Conservation (phyloP, 495 filamentous ascomycete genomes). For the Podospora fimiseda region DNA sequence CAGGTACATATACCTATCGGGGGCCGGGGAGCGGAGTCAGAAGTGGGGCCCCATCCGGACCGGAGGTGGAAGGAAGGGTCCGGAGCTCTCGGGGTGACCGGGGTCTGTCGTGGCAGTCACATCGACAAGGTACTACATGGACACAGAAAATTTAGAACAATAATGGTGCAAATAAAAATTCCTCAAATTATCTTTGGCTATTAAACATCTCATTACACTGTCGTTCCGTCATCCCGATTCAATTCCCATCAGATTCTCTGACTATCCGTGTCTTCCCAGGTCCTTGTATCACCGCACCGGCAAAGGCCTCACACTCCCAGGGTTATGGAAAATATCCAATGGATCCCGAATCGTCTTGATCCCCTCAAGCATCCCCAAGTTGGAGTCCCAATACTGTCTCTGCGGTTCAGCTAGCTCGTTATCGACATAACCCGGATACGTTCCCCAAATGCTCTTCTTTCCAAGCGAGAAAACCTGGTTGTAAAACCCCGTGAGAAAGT, state of each 20-base stretch:
- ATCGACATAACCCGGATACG: constrained; percentile 72
- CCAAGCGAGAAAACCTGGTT: constrained; percentile 27
- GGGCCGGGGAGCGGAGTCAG: too few relatives aligned
- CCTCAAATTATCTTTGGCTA: too few relatives aligned
- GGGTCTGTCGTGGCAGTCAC: too few relatives aligned
- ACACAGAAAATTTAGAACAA: too few relatives aligned
- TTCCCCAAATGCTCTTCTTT: constrained; percentile 33
- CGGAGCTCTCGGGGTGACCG: too few relatives aligned
- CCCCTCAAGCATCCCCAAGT: constrained; percentile 38
- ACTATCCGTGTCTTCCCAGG: neutral
- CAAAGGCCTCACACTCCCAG: constrained; percentile 51
- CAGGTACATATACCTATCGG: too few relatives aligned
- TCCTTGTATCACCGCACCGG: constrained; percentile 1
- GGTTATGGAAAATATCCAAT: constrained; percentile 54
- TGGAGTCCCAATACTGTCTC: constrained; percentile 51
- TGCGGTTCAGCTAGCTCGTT: constrained; percentile 46
- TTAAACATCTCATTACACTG: too few relatives aligned
- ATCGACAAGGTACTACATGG: too few relatives aligned
- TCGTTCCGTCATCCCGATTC: too few relatives aligned
- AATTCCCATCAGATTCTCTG: neutral
- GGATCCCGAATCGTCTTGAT: constrained; percentile 55
- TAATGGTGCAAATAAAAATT: too few relatives aligned
- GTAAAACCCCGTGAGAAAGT: constrained; percentile 48
- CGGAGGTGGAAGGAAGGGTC: too few relatives aligned
- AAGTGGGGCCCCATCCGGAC: too few relatives aligned